These are phyloP conservation scores for Nigrospora osmanthi DNA, from an alignment of 2,329 filamentous ascomycete species.

Conservation along the genomic window DNA sequence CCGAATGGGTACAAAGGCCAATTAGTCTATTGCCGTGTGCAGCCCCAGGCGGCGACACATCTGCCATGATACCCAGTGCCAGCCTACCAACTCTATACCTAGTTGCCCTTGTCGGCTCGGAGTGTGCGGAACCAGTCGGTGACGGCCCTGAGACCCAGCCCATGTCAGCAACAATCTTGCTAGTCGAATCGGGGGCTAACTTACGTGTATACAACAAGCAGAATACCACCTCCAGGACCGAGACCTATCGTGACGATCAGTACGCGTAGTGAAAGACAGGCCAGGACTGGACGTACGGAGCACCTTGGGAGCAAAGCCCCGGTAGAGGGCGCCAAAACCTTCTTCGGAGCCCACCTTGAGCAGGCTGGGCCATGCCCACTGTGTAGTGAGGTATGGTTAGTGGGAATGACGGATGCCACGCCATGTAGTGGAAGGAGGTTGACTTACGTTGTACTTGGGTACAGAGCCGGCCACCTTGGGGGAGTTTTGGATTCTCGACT, in stretches of 20 bases:
- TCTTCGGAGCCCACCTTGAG: slow-evolving; percentile 52
- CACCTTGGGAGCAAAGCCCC: slow-evolving; percentile 2
- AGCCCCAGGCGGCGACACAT: too few relatives aligned
- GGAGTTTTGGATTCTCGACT: slow-evolving; percentile 95
- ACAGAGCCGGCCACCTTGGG: slow-evolving; percentile 70
- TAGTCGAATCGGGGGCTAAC: too few relatives aligned
- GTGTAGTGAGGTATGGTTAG: not conserved
- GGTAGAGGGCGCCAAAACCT: slow-evolving; percentile 60
- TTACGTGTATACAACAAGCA: slow-evolving; percentile 71
- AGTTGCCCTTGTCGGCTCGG: too few relatives aligned
- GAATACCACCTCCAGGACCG: slow-evolving; percentile 45
- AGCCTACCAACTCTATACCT: too few relatives aligned
- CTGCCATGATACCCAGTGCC: too few relatives aligned
- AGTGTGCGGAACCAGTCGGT: too few relatives aligned
- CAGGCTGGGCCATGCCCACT: not conserved
- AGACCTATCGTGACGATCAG: slow-evolving; percentile 41
- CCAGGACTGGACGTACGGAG: not conserved
- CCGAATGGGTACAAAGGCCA: too few relatives aligned
- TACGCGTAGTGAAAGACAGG: too few relatives aligned
- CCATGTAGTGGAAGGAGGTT: not conserved
- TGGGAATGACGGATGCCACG: not conserved
- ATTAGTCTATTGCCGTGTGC: too few relatives aligned
- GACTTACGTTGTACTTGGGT: slow-evolving; percentile 74
- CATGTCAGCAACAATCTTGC: too few relatives aligned
- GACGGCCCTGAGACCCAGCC: too few relatives aligned